phyloP scores from a whole-genome alignment of 2,329 filamentous ascomycete species.

The Nemania sp. region DNA sequence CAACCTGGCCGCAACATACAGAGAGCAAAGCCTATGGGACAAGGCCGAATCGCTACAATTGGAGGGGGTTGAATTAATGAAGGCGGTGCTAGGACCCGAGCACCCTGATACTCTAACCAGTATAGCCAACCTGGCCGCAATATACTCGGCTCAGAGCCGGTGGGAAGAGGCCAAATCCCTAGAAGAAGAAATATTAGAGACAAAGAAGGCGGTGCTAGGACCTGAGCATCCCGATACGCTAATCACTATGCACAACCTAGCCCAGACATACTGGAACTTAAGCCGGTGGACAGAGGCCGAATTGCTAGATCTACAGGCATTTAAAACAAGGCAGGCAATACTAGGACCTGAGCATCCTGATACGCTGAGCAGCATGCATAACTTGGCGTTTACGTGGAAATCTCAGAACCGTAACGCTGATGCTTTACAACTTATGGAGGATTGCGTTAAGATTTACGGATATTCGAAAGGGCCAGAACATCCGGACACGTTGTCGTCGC shows the following conservation, averaged over 20 bases:
- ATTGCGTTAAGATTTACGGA: no score
- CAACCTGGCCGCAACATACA: slow-evolving; percentile 1
- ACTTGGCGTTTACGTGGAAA: no score
- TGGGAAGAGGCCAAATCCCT: neutral
- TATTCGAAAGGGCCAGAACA: no score
- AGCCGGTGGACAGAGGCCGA: neutral
- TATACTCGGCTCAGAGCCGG: neutral
- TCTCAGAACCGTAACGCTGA: no score
- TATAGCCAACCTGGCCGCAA: neutral
- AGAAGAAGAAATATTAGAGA: neutral
- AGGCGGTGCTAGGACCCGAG: neutral
- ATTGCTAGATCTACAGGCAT: neutral
- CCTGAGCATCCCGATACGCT: neutral
- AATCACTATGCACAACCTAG: neutral
- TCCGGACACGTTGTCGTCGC: no score
- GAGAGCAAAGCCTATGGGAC: neutral
- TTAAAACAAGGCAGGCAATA: neutral
- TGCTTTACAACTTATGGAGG: no score
- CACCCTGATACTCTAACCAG: neutral
- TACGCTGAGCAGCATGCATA: neutral
- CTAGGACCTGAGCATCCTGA: neutral
- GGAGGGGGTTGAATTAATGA: neutral
- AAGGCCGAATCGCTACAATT: neutral
- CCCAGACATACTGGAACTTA: neutral
- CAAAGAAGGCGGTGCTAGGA: neutral